Base-by-base conservation (phyloP, 768 basidiomycete genomes). In the Dendrothele bispora region DNA sequence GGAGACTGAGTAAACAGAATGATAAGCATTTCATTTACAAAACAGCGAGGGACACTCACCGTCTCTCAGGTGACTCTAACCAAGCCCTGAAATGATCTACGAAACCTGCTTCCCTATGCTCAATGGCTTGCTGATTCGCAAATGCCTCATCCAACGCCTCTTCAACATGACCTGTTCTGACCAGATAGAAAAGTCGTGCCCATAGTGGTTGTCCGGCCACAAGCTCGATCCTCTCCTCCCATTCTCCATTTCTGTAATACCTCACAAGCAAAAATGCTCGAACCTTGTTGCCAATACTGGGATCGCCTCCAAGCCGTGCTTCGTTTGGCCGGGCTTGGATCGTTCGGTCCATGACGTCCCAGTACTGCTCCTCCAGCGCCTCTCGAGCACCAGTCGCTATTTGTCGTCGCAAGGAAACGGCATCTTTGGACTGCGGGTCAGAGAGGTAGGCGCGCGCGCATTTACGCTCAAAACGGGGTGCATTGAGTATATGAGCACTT, bases 111-210 rank as follows among this genome's bases (percentile, higher is more conserved):
- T 98, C 95, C 3, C 86, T 79, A 57, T 83, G 82, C 52, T 86
- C 84, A 53, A 86, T 82, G 3, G 81, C 83, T 39, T 80, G 71
- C 55, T 91, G 86, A 59, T 80, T 82, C 22, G 79, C 76, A 12
- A 81, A 51, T 0, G 91, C 86, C 51, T 95, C 86, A 5, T 80
- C 78, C 22, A 95, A 70, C 0, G 95, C 93, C 51, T 98, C 95
- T 30, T 80, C 73, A 5, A 74, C 62, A 62, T 94, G 86, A 0
- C 95, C 95, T 1, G 87, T 87, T 21, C 95, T 83, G 8, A 99
- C 75, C 14, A 99, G 79, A 69, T 88, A 95, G 68, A 91, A 98
- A n/a, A 95, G 62, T 48, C 91, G 86, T 8, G 95, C 95, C 93
- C 94, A 99, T 11, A 98, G 56, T 1, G 94, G 91, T 57, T 88